Evolutionary conservation across 2,329 filamentous ascomycete species (phyloP).

Genomic region (Cryphonectria parasitica): DNA sequence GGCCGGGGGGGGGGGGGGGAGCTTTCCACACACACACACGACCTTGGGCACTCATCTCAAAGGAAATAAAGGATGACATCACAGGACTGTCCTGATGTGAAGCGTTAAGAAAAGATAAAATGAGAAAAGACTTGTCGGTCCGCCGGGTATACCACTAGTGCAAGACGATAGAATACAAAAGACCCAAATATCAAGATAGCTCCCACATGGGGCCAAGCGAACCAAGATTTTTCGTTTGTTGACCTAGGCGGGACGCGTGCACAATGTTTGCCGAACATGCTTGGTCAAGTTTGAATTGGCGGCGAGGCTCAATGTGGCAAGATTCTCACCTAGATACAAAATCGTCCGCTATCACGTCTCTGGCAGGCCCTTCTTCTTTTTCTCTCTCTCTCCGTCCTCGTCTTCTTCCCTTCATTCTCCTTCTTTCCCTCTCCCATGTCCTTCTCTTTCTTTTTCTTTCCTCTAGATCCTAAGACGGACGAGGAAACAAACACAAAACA

Average conservation of each 20-base stretch:
- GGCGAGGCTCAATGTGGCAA: not conserved
- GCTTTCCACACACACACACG: not conserved
- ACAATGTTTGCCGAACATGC: not conserved
- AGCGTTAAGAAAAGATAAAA: not conserved
- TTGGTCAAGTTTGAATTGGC: not conserved
- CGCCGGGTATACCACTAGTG: not conserved
- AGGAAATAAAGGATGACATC: not conserved
- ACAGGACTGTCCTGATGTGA: not conserved
- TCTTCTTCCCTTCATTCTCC: not conserved
- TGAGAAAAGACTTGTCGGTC: not conserved
- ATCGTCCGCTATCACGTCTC: not conserved
- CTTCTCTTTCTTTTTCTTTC: not conserved
- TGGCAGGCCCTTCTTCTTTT: not conserved
- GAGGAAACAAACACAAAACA: not conserved
- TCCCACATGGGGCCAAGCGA: conserved; percentile 8
- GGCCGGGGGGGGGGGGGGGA: not conserved
- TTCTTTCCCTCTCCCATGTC: not conserved
- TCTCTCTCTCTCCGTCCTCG: not conserved
- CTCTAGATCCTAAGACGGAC: not conserved
- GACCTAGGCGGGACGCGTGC: not conserved
- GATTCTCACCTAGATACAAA: conserved; percentile 1
- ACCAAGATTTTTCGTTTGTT: not conserved
- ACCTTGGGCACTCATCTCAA: not conserved
- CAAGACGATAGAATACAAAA: conserved; percentile 4
- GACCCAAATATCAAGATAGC: not conserved